Base-by-base conservation (phyloP, 306 rosid species). In the Rosa rugosa region DNA sequence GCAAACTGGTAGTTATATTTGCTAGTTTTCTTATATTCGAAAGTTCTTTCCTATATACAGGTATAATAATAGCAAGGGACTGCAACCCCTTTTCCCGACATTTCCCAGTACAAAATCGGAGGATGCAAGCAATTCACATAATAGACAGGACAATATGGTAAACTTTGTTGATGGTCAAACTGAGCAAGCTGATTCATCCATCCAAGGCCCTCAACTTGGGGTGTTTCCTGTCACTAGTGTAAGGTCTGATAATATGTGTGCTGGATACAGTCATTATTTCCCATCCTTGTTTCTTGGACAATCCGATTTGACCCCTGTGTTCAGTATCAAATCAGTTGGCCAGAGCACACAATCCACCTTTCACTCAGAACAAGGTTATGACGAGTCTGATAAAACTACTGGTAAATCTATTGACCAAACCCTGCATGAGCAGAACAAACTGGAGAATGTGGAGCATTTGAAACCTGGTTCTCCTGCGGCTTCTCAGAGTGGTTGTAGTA, bases 61-160 rank as follows among this genome's bases (percentile, higher is more conserved):
- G 89, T 92, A 89, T 64, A 83, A 75, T 82, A 75, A 80, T 63
- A 44, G 85, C 77, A 86, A 88, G 83, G 77, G 50, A 53, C 60
- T 77, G 71, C 86, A 63, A 67, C 79, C 88, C 40, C 77, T 68
- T 84, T 63, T 82, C 40, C 82, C 80, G 11, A 47, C 83, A 75
- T 78, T 36, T 45, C 27, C 87, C 4, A 45, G 78, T 38, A 17
- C 79, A 34, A 36, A 71, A 79, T 73, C 49, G 10, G 78, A 87
- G 77, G 85, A 51, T 77, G 81, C 65, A 73, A 71, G 75, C 80
- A 77, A 86, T 77, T 75, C 85, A 34, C 57, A 74, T 66, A 88
- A 83, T 23, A 23, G 54, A 71, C 80, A 59, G 8, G 90, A 79
- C 75, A 80, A 81, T 47, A 20, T 51, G 82, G 73, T 71, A 31